Conservation (phyloP, 2,329 filamentous ascomycete species). For the Diaporthe citrichinensis region DNA sequence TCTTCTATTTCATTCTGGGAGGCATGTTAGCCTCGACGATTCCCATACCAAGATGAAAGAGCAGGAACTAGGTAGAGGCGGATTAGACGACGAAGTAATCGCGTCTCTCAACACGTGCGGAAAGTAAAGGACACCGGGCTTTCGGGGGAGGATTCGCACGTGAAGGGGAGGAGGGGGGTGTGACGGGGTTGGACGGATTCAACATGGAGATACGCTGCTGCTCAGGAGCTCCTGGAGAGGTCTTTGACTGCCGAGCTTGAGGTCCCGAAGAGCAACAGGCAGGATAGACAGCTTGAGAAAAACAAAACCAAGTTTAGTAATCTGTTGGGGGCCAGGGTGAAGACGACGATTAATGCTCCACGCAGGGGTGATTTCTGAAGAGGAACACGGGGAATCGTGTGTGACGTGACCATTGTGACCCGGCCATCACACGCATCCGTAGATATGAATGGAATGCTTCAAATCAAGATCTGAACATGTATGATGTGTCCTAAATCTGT, state of each 20-base stretch:
- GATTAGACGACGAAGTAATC: conserved; percentile 17
- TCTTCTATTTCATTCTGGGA: background rate
- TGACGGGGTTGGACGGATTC: background rate
- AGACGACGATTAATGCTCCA: background rate
- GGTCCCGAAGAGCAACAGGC: conserved; percentile 1
- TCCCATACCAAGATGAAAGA: conserved; percentile 15
- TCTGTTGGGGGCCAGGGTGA: background rate
- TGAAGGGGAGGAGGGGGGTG: background rate
- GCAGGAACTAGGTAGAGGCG: conserved; percentile 4
- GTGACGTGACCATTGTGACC: background rate
- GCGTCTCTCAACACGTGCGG: background rate
- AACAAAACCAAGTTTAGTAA: background rate
- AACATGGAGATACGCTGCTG: conserved; percentile 3
- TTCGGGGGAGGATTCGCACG: background rate
- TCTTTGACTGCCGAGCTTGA: background rate
- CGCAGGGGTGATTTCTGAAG: background rate
- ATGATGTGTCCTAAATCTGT: background rate
- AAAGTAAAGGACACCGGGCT: background rate
- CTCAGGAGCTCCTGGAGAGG: conserved; percentile 36
- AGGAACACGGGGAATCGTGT: background rate
- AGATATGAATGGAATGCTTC: background rate
- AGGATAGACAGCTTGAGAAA: conserved; percentile 14
- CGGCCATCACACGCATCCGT: background rate
- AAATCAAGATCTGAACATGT: background rate
- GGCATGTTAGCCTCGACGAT: background rate